Conservation (phyloP, 1,284 basidiomycete genomes). For the Uromyces viciae-fabae region DNA sequence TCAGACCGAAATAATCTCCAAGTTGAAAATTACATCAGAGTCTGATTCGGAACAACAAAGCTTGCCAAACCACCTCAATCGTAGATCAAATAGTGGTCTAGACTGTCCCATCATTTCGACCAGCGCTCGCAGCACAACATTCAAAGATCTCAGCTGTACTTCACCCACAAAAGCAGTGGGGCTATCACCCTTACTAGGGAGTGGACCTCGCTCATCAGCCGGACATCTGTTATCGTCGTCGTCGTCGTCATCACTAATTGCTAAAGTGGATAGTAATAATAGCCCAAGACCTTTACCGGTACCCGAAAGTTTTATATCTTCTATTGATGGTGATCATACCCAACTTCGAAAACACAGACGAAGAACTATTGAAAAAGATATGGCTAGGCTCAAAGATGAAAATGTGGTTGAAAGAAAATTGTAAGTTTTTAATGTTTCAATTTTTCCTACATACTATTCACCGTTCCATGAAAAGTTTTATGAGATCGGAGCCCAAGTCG, state of each 20-base stretch:
- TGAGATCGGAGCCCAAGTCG: too few species aligned
- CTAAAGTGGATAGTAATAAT: not conserved
- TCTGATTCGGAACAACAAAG: constrained; percentile 15
- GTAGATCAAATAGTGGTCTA: not conserved
- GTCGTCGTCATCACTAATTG: not conserved
- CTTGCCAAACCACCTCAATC: not conserved
- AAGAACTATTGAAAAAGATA: constrained; percentile 39
- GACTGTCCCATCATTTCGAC: not conserved
- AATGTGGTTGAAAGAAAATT: constrained; percentile 44
- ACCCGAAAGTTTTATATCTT: constrained; percentile 34
- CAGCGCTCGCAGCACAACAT: not conserved
- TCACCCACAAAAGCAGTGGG: not conserved
- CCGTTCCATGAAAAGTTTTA: too few species aligned
- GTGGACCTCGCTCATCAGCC: not conserved
- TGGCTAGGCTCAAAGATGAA: constrained; percentile 43
- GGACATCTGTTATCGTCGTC: not conserved
- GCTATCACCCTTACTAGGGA: constrained; percentile 19
- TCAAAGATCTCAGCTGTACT: not conserved
- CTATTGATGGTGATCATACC: constrained; percentile 32
- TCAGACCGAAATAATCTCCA: constrained; percentile 32
- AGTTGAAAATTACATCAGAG: constrained; percentile 25
- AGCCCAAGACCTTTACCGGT: constrained; percentile 41
- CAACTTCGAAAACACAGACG: constrained; percentile 29
- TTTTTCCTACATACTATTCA: too few species aligned
- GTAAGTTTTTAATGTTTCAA: constrained; percentile 7